Evolutionary conservation across 106 monocot genomes (phyloP), one percentile per base, ranked within the genome.

Genomic region (Acanthochlamys bracteata): DNA sequence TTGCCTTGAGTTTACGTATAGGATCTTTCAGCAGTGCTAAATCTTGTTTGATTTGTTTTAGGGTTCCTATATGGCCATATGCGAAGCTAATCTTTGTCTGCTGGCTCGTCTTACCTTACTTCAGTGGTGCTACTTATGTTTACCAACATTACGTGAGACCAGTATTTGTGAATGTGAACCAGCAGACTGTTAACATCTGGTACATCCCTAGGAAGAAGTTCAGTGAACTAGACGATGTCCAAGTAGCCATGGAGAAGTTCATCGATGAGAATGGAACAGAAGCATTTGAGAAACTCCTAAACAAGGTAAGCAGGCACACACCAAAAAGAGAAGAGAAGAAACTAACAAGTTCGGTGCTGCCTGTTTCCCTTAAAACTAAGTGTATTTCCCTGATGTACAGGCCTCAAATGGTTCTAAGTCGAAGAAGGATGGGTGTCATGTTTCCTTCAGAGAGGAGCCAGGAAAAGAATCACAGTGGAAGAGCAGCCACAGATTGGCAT

Each of bases 21-120:
- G 12, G 17, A 1, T 12, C 17, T 10, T 43, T 49, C 17, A 4
- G 2, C 17, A 49, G 49, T 3, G 10, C 9, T 12, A 17, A 49
- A 17, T 49, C 17, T 49, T 49, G 17, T 49, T 14, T 49, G 1
- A 39, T 64, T 39, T 49, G 27, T 60, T 73, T 63, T 76, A 96
- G 96, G 96, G 67, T 96, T 76, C 91, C 96, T 14, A 84, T 96
- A 52, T 96, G 96, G 96, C 71, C 90, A 47, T 96, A 85, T 75
- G 78, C 72, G 25, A 96, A 91, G 60, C 63, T 88, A 65, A 69
- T 85, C 25, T 74, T 82, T 42, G 83, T 67, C 52, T 91, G 90
- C 66, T 96, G 91, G 91, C 68, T 96, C 60, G 91, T 96, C 23
- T 77, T 96, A 58, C 96, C 88, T 25, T 81, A 88, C 75, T 91